A percentile compares a stretch with the other conserved stretches of the same genome.
These are phyloP conservation scores for Pelagophyceae sp. DNA, from an alignment of 352 stramenopile genomes.

Conservation along the genomic window DNA sequence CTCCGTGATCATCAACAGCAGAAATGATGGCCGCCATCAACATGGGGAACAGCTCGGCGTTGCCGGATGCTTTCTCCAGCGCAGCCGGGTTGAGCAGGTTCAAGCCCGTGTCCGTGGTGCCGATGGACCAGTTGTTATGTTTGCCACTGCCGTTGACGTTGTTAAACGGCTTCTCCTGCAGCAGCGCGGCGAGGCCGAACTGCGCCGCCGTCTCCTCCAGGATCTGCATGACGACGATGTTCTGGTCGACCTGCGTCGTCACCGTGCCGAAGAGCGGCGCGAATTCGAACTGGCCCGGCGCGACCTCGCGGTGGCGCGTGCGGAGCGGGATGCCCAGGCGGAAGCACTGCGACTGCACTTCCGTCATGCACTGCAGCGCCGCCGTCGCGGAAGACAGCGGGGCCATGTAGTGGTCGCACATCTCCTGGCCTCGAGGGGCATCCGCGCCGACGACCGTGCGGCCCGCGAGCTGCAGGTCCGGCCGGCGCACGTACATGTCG, in stretches of 20 bases:
- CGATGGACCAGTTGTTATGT: constrained; percentile 75
- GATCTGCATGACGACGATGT: constrained; percentile 73
- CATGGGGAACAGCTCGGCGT: constrained; percentile 54
- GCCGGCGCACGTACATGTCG: constrained; percentile 58
- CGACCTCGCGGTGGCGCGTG: constrained; percentile 70
- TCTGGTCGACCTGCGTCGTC: constrained; percentile 69
- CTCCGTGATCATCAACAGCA: constrained; percentile 63
- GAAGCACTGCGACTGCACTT: constrained; percentile 61
- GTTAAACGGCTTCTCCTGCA: constrained; percentile 77
- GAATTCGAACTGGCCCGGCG: constrained; percentile 71
- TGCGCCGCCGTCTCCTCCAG: constrained; percentile 60
- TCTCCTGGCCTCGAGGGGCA: constrained; percentile 65
- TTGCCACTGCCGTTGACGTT: constrained; percentile 72
- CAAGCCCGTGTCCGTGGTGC: constrained; percentile 52
- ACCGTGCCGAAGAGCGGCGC: constrained; percentile 59
- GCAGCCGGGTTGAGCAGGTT: constrained; percentile 53
- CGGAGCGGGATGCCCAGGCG: constrained; percentile 62
- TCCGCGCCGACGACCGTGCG: constrained; percentile 66
- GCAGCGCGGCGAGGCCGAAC: constrained; percentile 59
- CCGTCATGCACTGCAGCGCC: constrained; percentile 63
- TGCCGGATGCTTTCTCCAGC: constrained; percentile 46
- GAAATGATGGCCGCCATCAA: constrained; percentile 62
- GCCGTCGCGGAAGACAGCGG: constrained; percentile 53
- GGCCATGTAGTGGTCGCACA: constrained; percentile 73
- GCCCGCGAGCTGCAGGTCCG: constrained; percentile 63